These are phyloP conservation scores for Volutella citrinella DNA, from an alignment of 2,329 filamentous ascomycete species.

Conservation along the genomic window DNA sequence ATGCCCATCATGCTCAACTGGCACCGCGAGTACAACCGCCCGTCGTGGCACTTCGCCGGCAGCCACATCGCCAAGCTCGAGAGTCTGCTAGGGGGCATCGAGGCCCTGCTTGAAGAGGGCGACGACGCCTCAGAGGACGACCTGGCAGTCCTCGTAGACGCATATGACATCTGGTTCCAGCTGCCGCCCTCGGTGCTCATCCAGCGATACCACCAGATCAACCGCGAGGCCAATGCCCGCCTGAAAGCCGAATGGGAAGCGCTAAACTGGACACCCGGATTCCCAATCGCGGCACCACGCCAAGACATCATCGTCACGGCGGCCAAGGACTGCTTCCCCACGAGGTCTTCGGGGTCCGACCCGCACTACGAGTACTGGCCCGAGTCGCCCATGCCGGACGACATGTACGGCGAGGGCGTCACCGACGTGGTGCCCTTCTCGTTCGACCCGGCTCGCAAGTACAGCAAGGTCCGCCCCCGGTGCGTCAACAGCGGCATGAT, in stretches of 20 bases:
- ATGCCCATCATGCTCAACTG: constrained; percentile 36
- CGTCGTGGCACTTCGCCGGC: constrained; percentile 35
- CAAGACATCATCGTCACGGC: constrained; percentile 33
- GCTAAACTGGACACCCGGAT: constrained; percentile 8
- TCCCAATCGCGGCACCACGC: constrained; percentile 28
- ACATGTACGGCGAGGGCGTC: constrained; percentile 32
- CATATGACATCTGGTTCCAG: constrained; percentile 39
- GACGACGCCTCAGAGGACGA: constrained; percentile 26
- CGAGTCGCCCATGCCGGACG: constrained; percentile 29
- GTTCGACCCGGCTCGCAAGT: constrained; percentile 31
- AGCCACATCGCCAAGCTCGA: constrained; percentile 38
- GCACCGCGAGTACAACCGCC: constrained; percentile 35
- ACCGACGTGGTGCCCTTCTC: constrained; percentile 29
- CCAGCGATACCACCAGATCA: constrained; percentile 33
- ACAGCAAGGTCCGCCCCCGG: constrained; percentile 29
- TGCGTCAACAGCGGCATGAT: constrained; percentile 36
- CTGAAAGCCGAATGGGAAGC: constrained; percentile 22
- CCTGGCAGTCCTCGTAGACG: constrained; percentile 35
- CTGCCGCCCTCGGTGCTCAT: constrained; percentile 36
- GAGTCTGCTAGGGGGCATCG: constrained; percentile 28
- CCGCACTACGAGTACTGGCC: constrained; percentile 37
- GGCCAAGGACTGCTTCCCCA: constrained; percentile 35
- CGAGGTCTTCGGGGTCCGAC: constrained; percentile 30
- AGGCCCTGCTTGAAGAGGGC: constrained; percentile 23
- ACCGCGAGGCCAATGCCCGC: constrained; percentile 31